Base-by-base conservation (phyloP, 768 basidiomycete species). In the Gloeostereum incarnatum region DNA sequence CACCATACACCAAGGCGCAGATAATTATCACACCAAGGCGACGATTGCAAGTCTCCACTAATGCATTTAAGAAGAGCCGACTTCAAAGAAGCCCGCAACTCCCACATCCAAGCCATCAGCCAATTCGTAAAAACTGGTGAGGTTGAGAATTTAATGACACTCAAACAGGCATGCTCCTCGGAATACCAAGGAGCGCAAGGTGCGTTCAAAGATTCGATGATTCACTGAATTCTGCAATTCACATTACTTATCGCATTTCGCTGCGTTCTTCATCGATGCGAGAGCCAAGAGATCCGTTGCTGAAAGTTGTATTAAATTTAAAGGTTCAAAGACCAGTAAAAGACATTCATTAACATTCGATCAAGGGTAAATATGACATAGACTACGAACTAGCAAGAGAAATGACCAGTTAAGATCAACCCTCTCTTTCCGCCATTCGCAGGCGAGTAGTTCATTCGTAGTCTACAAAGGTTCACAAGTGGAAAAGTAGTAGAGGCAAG, bases 131-230 rank as follows among this genome's bases (percentile, higher is more conserved):
- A 62, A 52, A 45, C 45, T 44, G 35, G 39, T 44, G 49, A 53
- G 56, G 58, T 68, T 73, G 71, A 73, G 58, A 64, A 60, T 62
- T 66, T 60, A 60, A 69, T 69, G 75, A 79, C 78, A 75, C 78
- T 79, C 76, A 76, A 78, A 78, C 78, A 71, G 73, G 70, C 73
- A 72, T 78, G 69, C 79, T 67, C 72, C 64, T 68, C 69, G 68
- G 75, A 80, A 75, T 78, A 73, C 77, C 74, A 73, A 69, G 65
- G 71, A 68, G 78, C 66, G 73, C 77, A 81, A 79, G 75, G 62
- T 80, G 79, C 74, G 70, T 80, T 80, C 76, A 79, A 81, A 79
- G 75, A 78, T 75, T 81, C 73, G 73, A 81, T 78, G 77, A 78
- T 78, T 78, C 75, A 78, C 75, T 75, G 73, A 73, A 75, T 73